These are phyloP conservation scores for Colletotrichum karsti DNA, from an alignment of 2,329 filamentous ascomycete genomes.

Conservation along the genomic window DNA sequence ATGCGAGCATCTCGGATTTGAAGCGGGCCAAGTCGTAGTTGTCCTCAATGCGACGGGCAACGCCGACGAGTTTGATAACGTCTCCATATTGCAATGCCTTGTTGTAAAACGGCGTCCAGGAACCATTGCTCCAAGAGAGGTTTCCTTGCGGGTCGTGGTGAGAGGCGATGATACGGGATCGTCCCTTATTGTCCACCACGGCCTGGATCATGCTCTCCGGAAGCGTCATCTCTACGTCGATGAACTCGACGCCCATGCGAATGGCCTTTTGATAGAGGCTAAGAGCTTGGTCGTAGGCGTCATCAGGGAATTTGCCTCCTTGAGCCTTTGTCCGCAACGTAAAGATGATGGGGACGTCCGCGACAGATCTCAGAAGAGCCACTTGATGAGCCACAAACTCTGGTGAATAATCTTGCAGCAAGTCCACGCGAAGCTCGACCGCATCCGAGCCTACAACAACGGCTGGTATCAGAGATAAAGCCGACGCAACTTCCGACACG, in stretches of 20 bases:
- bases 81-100: slow-evolving; percentile 89
- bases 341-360: slow-evolving; percentile 86
- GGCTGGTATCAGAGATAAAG: slow-evolving; percentile 71
- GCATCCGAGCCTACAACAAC: slow-evolving; percentile 89
- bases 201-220: slow-evolving; percentile 78
- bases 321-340: slow-evolving; percentile 88
- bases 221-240: slow-evolving; percentile 92
- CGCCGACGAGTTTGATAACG: slow-evolving; percentile 91
- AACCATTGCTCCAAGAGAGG: slow-evolving; percentile 90
- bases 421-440: slow-evolving; percentile 91
- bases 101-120: slow-evolving; percentile 92
- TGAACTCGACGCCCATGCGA: slow-evolving; percentile 87
- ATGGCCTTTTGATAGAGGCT: slow-evolving; percentile 82
- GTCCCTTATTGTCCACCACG: slow-evolving; percentile 72
- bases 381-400: slow-evolving; percentile 87
- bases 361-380: slow-evolving; percentile 76
- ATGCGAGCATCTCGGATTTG: slow-evolving; percentile 76
- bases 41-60: slow-evolving; percentile 79
- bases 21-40: slow-evolving; percentile 88
- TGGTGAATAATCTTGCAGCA: slow-evolving; percentile 78
- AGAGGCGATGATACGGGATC: slow-evolving; percentile 89
- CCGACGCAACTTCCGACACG: slow-evolving; percentile 74
- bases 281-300: slow-evolving; percentile 74
- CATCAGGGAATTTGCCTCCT: slow-evolving; percentile 87
- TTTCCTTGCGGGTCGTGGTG: slow-evolving; percentile 87